Evolutionary conservation across 129 eudicot species (phyloP).

Genomic region (Pseudognaphalium luteoalbum): DNA sequence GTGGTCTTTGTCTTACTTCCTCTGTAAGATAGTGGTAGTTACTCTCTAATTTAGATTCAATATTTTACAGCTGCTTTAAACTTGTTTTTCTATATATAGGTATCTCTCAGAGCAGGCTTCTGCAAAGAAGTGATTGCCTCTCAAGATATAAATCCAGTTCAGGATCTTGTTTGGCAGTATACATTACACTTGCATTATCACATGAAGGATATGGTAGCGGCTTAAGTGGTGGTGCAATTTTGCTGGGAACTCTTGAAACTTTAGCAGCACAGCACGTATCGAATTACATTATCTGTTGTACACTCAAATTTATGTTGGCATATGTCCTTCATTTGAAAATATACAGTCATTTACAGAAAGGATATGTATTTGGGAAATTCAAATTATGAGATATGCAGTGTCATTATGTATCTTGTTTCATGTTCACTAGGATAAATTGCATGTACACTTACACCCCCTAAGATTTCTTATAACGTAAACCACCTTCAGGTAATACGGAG

Average conservation of each 20-base stretch:
- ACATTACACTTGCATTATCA: conserved; percentile 8
- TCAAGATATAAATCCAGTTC: neutral
- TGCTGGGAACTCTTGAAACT: neutral
- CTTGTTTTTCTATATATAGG: conserved; percentile 39
- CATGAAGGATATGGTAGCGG: neutral
- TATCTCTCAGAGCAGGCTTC: conserved; percentile 69
- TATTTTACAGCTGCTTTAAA: neutral
- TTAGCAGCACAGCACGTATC: neutral
- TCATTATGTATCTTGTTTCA: neutral
- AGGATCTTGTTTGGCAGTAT: conserved; percentile 6
- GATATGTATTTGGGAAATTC: neutral
- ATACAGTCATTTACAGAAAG: neutral
- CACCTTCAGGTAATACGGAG: no score
- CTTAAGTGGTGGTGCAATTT: conserved; percentile 17
- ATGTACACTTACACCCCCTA: no score
- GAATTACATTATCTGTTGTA: conserved; percentile 10
- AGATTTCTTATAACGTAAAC: no score
- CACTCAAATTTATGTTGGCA: neutral
- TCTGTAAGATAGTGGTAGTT: neutral
- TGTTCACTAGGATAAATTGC: neutral
- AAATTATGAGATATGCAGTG: neutral
- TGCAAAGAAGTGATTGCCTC: conserved; percentile 42
- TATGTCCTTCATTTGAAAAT: neutral
- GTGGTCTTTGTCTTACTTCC: neutral
- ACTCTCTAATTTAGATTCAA: neutral